Base-by-base conservation (phyloP, 257 asterid species). In the Linderniella brevidens region DNA sequence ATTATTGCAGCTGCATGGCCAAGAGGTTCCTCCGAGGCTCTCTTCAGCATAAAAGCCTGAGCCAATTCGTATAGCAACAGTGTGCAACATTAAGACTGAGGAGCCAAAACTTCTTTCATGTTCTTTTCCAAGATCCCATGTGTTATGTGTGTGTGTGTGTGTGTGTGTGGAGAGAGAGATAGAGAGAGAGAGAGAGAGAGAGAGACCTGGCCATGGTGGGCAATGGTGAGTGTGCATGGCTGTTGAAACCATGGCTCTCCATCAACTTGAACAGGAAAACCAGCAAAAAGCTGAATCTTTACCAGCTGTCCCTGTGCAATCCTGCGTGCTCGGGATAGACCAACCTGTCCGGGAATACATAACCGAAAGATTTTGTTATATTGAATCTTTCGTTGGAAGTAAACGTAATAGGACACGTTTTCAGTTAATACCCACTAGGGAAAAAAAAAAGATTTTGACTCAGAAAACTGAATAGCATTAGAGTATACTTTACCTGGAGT, bases 171-270 rank as follows among this genome's bases (percentile, higher is more conserved):
- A 25, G 32, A 25, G 32, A 35, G 32, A 46, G 36, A 54, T 25
- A 41, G 47, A 58, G 25, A 90, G n/a, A n/a, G 57, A 6, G 37
- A 18, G 35, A 50, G 29, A 35, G 32, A 46, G 36, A 54, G 36
- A 41, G 47, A 58, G 25, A 90, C 98, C 98, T 90, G 98, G 48
- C 98, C 96, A 39, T 84, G 92, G 62, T 90, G 98, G 5, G 93
- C 57, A 63, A 90, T 81, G 58, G 80, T 66, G 57, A 85, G 62
- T 61, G 87, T 73, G 66, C 96, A 84, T 19, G 96, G 88, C 35
- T 67, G 78, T 68, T 90, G 98, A 68, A 74, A 68, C 98, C 98
- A 90, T 47, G 96, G 98, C 60, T 90, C 98, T 54, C 98, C 98
- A 65, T 90, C 98, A 45, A 90, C 56, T 68, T 90, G 98, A 54